Percentiles rank a stretch among this genome's conserved stretches.
Conservation (phyloP, 257 asterid genomes). For the Solanum paucissectum region DNA sequence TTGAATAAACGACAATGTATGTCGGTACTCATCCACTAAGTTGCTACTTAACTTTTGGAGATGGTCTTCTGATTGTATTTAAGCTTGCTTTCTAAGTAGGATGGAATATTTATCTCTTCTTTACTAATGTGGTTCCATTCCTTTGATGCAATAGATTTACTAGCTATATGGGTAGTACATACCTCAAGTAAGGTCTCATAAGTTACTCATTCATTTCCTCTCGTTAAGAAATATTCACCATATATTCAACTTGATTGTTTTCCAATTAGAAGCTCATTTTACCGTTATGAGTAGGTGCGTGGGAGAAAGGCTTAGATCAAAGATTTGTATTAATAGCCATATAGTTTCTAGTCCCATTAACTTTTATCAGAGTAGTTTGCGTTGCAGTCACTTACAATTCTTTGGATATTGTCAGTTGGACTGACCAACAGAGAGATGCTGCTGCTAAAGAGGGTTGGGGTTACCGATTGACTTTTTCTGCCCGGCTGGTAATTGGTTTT, state of each 20-base stretch:
- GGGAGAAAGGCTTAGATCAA: background rate
- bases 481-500: constrained; percentile 57
- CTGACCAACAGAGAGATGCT: constrained; percentile 88
- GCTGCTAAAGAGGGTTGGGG: constrained; percentile 95
- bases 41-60: background rate
- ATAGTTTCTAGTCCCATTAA: background rate
- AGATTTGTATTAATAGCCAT: background rate
- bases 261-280: background rate
- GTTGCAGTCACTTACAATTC: background rate
- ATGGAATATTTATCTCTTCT: background rate
- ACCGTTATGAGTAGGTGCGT: background rate
- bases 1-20: background rate
- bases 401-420: constrained; percentile 51
- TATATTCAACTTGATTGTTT: background rate
- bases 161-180: background rate
- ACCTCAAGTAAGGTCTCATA: background rate
- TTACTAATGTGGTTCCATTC: background rate
- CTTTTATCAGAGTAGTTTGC: background rate
- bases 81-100: background rate
- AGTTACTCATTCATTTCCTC: background rate
- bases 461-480: constrained; percentile 67
- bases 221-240: background rate
- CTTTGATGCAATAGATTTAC: background rate
- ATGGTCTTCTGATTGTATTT: background rate
- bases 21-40: background rate